A percentile compares a stretch with the other conserved stretches of the same genome.
phyloP scores from a whole-genome alignment of 208 protist species.

The Crithidia acanthocephali region DNA sequence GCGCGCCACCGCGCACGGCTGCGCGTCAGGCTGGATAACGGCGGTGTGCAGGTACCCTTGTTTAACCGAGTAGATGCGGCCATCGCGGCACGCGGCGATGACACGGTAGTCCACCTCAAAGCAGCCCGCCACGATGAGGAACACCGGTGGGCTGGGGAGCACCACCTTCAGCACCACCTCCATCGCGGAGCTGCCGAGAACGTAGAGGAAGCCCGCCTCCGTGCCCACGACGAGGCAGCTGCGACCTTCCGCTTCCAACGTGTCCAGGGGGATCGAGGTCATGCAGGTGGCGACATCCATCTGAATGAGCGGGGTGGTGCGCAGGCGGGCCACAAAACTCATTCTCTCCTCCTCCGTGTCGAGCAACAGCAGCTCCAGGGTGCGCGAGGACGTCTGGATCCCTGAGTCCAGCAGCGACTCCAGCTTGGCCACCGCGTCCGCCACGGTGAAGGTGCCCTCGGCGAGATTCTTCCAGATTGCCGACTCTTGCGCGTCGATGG shows the following conservation, averaged over 20 bases:
- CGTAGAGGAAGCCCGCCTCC: constrained; percentile 82
- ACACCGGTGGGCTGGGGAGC: constrained; percentile 75
- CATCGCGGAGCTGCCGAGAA: constrained; percentile 65
- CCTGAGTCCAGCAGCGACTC: constrained; percentile 55
- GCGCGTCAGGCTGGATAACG: constrained; percentile 91
- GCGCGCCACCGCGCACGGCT: constrained; percentile 81
- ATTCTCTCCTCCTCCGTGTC: constrained; percentile 54
- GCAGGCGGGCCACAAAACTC: constrained; percentile 47
- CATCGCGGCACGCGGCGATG: constrained; percentile 92
- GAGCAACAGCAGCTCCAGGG: constrained; percentile 75
- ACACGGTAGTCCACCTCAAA: constrained; percentile 93
- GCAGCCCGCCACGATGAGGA: constrained; percentile 72
- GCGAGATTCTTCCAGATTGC: constrained; percentile 67
- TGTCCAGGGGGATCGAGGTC: constrained; percentile 66
- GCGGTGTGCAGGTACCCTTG: constrained; percentile 74
- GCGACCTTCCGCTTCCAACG: constrained; percentile 55
- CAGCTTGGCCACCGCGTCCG: constrained; percentile 48
- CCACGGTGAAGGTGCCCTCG: constrained; percentile 30
- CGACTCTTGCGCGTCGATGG: constrained; percentile 61
- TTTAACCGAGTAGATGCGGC: constrained; percentile 93
- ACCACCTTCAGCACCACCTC: constrained; percentile 63
- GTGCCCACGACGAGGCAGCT: constrained; percentile 93
- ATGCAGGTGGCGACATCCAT: constrained; percentile 89
- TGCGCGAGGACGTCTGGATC: constrained; percentile 68
- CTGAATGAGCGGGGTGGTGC: constrained; percentile 62